Evolutionary conservation across 352 stramenopile genomes (phyloP), one percentile per base, ranked within the genome.

Genomic region (Labyrinthula sp.): DNA sequence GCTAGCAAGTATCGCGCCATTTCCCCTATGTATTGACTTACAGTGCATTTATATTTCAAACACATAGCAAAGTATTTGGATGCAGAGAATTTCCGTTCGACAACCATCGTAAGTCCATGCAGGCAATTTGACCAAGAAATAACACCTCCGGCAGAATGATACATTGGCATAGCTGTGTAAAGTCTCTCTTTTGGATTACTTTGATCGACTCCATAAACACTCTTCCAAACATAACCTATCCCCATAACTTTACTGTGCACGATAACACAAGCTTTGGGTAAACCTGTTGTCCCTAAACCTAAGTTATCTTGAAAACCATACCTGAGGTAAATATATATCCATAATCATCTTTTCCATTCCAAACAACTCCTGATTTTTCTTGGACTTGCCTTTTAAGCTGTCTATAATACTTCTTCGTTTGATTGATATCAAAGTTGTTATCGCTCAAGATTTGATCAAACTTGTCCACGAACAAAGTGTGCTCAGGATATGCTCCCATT

Each of bases 1-100:
- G 28, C 33, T 22, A 30, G n/a, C 15, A 88, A 54, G 58, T 86
- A 87, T 2, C 75, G 61, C 50, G 68, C 82, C 61, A 88, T 77
- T 31, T 87, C 75, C 18, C 75, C 76, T 56, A 87, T 87, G 48
- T 87, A 88, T 48, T 88, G 75, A 14, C 81, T 56, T 17, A 82
- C 57, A 0, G 75, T 86, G 38, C 52, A 65, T 34, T 77, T 57
- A 28, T 73, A 67, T 8, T 50, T 36, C 8, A 63, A 58, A n/a
- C 76, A 69, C 66, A 82, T 69, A 17, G 68, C 48, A 68, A 71
- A 81, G 38, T 78, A 82, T 20, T 61, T 62, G 12, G 60, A 62
- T 12, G 67, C 70, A 6, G 71, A 81, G 61, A 83, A 79, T 10
- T 71, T 67, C 4, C 61, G 59, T 14, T 65, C 71, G 20, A 84